A percentile compares a stretch with the other conserved stretches of the same genome.
Evolutionary conservation across 2,329 filamentous ascomycete genomes (phyloP).

Genomic region (Huntiella abstrusa): DNA sequence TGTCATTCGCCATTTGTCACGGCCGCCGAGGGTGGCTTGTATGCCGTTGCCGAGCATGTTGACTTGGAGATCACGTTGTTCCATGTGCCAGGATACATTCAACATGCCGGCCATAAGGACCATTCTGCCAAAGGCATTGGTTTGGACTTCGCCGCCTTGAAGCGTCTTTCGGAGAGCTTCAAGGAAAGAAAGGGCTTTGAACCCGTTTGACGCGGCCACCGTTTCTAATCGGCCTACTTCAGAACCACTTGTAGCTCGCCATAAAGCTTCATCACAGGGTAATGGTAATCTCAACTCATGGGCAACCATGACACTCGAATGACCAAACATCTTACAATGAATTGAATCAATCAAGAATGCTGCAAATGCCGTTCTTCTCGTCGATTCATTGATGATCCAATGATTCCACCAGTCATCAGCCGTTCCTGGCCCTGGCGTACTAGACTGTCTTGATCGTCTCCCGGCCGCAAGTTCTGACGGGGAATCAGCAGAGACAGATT

Average conservation of each 20-base stretch:
- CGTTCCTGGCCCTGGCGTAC: conserved; percentile 43
- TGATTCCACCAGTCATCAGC: conserved; percentile 86
- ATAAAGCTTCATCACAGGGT: conserved; percentile 81
- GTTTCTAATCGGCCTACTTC: conserved; percentile 75
- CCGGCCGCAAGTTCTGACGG: conserved; percentile 47
- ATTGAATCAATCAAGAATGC: conserved; percentile 92
- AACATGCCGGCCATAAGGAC: conserved; percentile 87
- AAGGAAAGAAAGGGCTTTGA: conserved; percentile 72
- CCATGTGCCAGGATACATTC: conserved; percentile 95
- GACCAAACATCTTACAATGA: conserved; percentile 94
- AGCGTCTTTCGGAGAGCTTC: conserved; percentile 82
- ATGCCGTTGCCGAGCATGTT: conserved; percentile 60
- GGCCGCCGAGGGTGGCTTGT: conserved; percentile 59
- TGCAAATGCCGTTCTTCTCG: conserved; percentile 72
- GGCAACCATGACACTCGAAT: conserved; percentile 90
- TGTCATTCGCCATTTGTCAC: conserved; percentile 78
- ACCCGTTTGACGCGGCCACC: conserved; percentile 58
- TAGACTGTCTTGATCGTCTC: conserved; percentile 35
- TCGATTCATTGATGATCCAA: conserved; percentile 91
- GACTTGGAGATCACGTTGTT: conserved; percentile 83
- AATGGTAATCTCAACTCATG: conserved; percentile 84
- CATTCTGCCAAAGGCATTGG: conserved; percentile 82
- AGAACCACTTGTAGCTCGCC: conserved; percentile 72
- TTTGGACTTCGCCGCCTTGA: conserved; percentile 67
- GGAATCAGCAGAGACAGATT: conserved; percentile 55